phyloP scores from a whole-genome alignment of 2,329 filamentous ascomycete genomes.

The Fusarium illudens region DNA sequence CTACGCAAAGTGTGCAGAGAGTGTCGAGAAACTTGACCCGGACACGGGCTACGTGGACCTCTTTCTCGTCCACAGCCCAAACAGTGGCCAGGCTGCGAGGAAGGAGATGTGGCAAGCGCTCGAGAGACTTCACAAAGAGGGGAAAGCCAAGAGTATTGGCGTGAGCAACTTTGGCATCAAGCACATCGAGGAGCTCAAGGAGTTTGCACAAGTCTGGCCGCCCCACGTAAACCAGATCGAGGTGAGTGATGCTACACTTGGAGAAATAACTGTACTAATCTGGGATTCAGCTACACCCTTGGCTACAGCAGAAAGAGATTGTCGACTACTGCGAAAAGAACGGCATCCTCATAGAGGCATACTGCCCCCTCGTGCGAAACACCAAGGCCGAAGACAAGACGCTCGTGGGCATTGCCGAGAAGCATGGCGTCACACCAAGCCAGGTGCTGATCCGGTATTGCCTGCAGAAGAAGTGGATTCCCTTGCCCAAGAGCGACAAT shows the following conservation, averaged over 20 bases:
- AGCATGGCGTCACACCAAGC: conserved; percentile 64
- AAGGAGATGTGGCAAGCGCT: conserved; percentile 73
- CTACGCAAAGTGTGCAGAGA: conserved; percentile 67
- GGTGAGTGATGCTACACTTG: conserved; percentile 50
- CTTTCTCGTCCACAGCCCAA: conserved; percentile 73
- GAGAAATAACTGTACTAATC: conserved; percentile 52
- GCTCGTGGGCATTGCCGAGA: conserved; percentile 63
- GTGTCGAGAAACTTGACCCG: conserved; percentile 66
- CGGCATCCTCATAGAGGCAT: conserved; percentile 64
- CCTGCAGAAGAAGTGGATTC: conserved; percentile 73
- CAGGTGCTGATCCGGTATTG: conserved; percentile 74
- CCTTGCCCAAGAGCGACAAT: conserved; percentile 71
- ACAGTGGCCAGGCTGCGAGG: conserved; percentile 60
- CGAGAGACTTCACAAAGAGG: conserved; percentile 67
- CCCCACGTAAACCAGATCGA: conserved; percentile 77
- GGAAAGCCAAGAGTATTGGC: conserved; percentile 70
- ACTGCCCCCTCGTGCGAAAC: conserved; percentile 47
- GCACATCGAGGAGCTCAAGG: conserved; percentile 72
- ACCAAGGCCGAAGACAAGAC: conserved; percentile 59
- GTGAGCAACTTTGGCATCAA: conserved; percentile 76
- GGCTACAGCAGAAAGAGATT: conserved; percentile 61
- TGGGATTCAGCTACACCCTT: conserved; percentile 72
- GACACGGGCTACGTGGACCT: conserved; percentile 71
- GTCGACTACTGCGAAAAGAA: conserved; percentile 73
- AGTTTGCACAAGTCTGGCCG: conserved; percentile 69